These are phyloP conservation scores for Saccharomycopsis sp. DNA, from an alignment of 805 yeast genomes.

Conservation along the genomic window DNA sequence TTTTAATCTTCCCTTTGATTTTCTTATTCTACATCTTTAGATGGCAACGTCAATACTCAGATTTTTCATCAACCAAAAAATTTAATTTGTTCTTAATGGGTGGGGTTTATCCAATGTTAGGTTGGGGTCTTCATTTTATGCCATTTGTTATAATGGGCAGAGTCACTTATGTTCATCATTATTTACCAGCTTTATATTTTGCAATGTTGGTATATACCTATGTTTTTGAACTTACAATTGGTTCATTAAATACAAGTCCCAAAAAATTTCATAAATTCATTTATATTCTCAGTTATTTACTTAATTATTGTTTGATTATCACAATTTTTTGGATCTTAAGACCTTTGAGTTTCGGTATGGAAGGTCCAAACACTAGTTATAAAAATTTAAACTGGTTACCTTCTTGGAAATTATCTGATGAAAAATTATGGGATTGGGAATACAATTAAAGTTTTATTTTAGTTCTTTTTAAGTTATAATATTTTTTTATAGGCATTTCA, in stretches of 20 bases:
- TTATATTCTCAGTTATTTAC: constrained; percentile 28
- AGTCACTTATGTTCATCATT: constrained; percentile 78
- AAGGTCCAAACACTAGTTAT: constrained; percentile 31
- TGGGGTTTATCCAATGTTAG: constrained; percentile 67
- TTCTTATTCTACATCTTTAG: constrained; percentile 42
- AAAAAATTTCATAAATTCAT: constrained; percentile 17
- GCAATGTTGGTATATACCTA: constrained; percentile 49
- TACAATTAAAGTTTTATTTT: neutral
- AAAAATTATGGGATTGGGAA: neutral
- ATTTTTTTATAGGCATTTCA: too few species aligned
- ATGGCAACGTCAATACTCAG: constrained; percentile 73
- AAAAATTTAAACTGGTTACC: constrained; percentile 37
- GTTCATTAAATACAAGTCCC: constrained; percentile 20
- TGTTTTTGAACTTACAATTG: constrained; percentile 34
- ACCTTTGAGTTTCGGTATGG: constrained; percentile 60
- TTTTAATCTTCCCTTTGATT: constrained; percentile 41
- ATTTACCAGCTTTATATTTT: constrained; percentile 73
- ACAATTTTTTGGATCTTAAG: constrained; percentile 49
- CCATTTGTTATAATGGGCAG: constrained; percentile 76
- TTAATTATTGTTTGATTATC: constrained; percentile 28
- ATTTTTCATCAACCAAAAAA: constrained; percentile 34
- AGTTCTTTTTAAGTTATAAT: too few species aligned
- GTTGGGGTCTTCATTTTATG: constrained; percentile 66
- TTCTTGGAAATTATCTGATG: constrained; percentile 33
- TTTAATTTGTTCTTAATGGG: constrained; percentile 49